Evolutionary conservation across 257 asterid genomes (phyloP), one percentile per base, ranked within the genome.

Genomic region (Salvia rosmarinus): DNA sequence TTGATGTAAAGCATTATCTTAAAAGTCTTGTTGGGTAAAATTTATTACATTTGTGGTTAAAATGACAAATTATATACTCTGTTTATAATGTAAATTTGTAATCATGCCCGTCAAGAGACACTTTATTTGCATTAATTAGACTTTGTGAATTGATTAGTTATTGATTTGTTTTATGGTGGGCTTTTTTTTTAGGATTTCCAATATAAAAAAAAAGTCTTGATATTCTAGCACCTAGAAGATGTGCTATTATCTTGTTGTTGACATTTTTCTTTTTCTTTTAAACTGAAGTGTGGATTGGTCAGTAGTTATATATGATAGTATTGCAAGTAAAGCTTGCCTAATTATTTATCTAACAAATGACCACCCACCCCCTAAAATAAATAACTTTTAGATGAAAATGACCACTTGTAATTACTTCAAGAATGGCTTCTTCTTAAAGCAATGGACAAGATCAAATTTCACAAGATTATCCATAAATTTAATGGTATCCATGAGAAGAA

Each of bases 291-390:
- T 73, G 11, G 43, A 37, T 37, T 37, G 32, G 57, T 76, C 65
- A 59, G 84, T 76, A 75, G 84, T 76, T 79, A 40, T 57, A 50
- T 20, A 67, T 54, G 76, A 76, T 79, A 56, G 49, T 71, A 52
- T 3, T 61, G 71, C 83, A 81, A 81, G 85, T 55, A 74, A 70
- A 65, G 80, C 1, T 55, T 64, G 14, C 30, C 14, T n/a, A 37
- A 37, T 37, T 59, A 39, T 47, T 37, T 59, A 39, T 47, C 64
- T 16, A 56, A 21, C 46, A 17, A 44, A 25, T 64, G 28, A 34
- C 9, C 17, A 4, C 43, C 25, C 66, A 13, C 9, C 21, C 17
- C 17, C 3, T 1, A 6, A 23, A 37, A n/a, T 0, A 58, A 57
- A 34, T 19, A 40, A 40, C 0, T 9, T 42, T 2, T 39, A 2